Evolutionary conservation across 192 early-diverging fungal species (phyloP), one percentile per base, ranked within the genome.

Genomic region (Coemansia sp.): DNA sequence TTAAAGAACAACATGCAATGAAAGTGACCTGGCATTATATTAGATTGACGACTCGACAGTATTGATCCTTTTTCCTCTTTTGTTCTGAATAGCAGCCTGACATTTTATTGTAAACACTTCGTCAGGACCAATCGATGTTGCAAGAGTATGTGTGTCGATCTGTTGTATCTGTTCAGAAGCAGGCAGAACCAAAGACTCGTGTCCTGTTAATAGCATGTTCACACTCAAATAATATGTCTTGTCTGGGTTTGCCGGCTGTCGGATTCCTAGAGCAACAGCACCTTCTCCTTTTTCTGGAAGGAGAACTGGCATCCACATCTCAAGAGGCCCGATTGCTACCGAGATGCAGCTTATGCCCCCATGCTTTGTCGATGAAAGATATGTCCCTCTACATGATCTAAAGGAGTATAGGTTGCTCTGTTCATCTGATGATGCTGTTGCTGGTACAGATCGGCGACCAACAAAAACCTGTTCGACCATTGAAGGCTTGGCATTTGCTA

Each of bases 391-490:
- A 32, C 65, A 68, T 41, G 77, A 71, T 46, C 71, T 80, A 54
- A 80, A 63, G 8, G 77, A 74, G 37, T 48, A 54, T 45, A 66
- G 39, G n/a, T 61, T 48, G n/a, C 37, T 22, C 13, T 74, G 65
- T 13, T 57, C 18, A 15, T 76, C 68, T 6, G 60, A n/a, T 36
- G 48, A 0, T 1, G 47, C 57, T 52, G 64, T 58, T 8, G 54
- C 54, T 18, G 73, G 72, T 21, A 80, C 66, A 2, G 77, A 74
- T 42, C 40, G 58, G 0, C 73, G 77, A 6, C 61, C 77, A 21
- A 74, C 66, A 80, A 80, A 80, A 8, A 80, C 72, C 56, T 80
- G 72, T 68, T 74, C 77, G 4, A 71, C 68, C 5, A 26, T 45
- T 15, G 57, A 46, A 1, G 77, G 77, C 16, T 68, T 68, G 11